Evolutionary conservation across 257 asterid species (phyloP).

Genomic region (Schizonepeta tenuifolia): DNA sequence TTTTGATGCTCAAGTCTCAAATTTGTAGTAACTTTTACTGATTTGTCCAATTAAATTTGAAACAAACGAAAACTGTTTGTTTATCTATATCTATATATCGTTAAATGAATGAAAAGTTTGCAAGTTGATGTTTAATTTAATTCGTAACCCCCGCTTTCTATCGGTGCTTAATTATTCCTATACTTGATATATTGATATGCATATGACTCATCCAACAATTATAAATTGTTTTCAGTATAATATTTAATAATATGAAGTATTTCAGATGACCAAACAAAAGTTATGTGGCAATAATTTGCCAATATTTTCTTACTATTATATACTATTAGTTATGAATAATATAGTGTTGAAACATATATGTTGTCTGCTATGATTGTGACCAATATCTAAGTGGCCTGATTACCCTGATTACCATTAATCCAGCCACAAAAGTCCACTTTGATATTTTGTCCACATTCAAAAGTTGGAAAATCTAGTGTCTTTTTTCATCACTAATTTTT

Average conservation of each 20-base stretch:
- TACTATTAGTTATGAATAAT: neutral
- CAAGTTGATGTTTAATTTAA: too few relatives aligned
- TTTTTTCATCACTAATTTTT: neutral
- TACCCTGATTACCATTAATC: constrained; percentile 28
- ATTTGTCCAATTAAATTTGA: too few relatives aligned
- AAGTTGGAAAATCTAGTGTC: constrained; percentile 33
- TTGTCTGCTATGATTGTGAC: constrained; percentile 27
- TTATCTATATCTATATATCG: too few relatives aligned
- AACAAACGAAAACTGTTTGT: too few relatives aligned
- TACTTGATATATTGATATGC: neutral
- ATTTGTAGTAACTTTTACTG: too few relatives aligned
- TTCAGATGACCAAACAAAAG: neutral
- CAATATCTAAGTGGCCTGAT: constrained; percentile 31
- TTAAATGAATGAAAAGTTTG: too few relatives aligned
- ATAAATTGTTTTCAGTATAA: too few relatives aligned
- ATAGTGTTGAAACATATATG: constrained; percentile 21
- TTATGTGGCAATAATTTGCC: constrained; percentile 4
- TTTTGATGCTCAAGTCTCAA: too few relatives aligned
- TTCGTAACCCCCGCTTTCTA: too few relatives aligned
- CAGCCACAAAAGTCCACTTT: constrained; percentile 16
- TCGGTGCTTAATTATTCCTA: too few relatives aligned
- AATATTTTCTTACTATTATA: neutral
- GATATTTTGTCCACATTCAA: constrained; percentile 26
- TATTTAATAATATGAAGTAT: too few relatives aligned
- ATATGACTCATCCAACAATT: neutral